Evolutionary conservation across 768 basidiomycete species (phyloP).

Genomic region (Solioccasus polychromus): DNA sequence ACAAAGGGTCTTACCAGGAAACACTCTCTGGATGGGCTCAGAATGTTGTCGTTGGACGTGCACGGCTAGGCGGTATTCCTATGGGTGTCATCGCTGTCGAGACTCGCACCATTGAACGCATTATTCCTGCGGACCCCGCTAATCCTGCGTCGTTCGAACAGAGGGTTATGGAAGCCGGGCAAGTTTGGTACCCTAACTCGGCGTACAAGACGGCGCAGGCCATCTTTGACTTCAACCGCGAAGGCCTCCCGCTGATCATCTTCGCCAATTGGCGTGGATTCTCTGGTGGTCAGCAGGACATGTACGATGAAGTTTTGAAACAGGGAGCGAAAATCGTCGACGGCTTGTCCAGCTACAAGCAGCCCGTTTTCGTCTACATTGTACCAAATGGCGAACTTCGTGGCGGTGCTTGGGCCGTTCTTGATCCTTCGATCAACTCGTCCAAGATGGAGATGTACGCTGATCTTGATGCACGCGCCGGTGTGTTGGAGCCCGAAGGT

Average conservation of each 20-base stretch:
- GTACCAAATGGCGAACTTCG: constrained; percentile 98
- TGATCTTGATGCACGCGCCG: constrained; percentile 92
- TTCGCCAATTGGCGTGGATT: constrained; percentile 99
- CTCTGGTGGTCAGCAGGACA: constrained; percentile 99
- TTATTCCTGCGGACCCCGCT: constrained; percentile 96
- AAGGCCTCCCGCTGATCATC: constrained; percentile 94
- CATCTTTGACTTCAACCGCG: constrained; percentile 97
- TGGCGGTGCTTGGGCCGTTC: constrained; percentile 98
- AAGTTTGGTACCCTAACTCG: constrained; percentile 99
- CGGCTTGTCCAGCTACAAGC: constrained; percentile 93
- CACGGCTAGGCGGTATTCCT: constrained; percentile 93
- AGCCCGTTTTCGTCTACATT: constrained; percentile 97
- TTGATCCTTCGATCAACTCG: constrained; percentile 96
- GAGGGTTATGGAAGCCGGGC: constrained; percentile 98
- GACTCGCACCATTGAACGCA: constrained; percentile 93
- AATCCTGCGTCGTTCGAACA: constrained; percentile 97
- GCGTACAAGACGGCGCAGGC: constrained; percentile 99
- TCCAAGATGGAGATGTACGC: constrained; percentile 99
- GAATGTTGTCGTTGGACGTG: constrained; percentile 96
- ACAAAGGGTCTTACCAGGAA: constrained; percentile 97
- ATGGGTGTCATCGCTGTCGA: constrained; percentile 98
- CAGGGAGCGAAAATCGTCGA: constrained; percentile 99
- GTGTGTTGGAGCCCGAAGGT: constrained; percentile 96
- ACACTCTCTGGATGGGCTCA: constrained; percentile 99
- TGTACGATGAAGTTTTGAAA: constrained; percentile 97